phyloP scores from a whole-genome alignment of 306 rosid genomes.

The Medicago lupulina region DNA sequence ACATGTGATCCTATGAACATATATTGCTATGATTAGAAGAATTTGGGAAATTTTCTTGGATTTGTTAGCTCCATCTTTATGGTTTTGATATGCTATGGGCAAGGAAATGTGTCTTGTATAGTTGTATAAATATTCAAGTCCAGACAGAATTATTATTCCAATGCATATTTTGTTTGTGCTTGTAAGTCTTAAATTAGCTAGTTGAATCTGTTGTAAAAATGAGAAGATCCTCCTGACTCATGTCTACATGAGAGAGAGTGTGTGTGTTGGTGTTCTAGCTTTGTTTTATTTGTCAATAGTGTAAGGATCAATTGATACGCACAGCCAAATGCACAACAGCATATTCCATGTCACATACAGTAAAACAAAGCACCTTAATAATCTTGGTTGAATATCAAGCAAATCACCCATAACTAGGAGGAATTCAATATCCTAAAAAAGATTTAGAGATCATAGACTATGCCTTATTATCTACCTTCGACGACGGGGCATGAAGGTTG shows the following conservation, averaged over 20 bases:
- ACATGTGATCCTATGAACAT: not conserved
- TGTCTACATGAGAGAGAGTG: not conserved
- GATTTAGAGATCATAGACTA: not conserved
- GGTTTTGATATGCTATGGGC: not conserved
- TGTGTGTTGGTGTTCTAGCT: not conserved
- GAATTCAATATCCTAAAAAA: not conserved
- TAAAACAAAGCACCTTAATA: not conserved
- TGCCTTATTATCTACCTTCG: not conserved
- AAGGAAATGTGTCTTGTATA: not conserved
- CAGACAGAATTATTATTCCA: not conserved
- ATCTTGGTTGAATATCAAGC: not conserved
- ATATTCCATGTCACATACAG: not conserved
- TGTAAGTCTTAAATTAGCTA: not conserved
- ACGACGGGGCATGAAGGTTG: not conserved
- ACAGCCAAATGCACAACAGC: not conserved
- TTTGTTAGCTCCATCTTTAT: constrained; percentile 2
- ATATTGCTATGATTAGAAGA: constrained; percentile 11
- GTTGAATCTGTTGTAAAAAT: not conserved
- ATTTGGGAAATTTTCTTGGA: constrained; percentile 7
- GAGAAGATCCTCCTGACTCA: not conserved
- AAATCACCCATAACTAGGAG: not conserved
- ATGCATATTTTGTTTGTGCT: not conserved
- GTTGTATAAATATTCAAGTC: not conserved
- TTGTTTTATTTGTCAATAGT: not conserved
- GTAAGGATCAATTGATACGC: not conserved